phyloP scores from a whole-genome alignment of 2,329 filamentous ascomycete species.

The Xylariaceae sp. region DNA sequence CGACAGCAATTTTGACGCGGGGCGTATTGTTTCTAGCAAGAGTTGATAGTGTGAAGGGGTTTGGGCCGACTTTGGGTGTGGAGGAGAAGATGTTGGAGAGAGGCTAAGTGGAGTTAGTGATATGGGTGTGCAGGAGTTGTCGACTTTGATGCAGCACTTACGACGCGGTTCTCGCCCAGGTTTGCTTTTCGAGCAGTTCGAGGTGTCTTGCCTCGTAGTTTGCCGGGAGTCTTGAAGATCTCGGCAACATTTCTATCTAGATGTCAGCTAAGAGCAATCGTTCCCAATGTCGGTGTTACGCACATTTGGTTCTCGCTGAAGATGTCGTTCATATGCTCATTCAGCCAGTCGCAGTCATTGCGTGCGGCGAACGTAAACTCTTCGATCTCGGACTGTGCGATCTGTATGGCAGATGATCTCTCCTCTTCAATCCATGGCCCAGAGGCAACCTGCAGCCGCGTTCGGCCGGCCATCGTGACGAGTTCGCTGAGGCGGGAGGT shows the following conservation, averaged over 20 bases:
- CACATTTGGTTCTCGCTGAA: slow-evolving; percentile 86
- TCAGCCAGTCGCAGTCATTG: slow-evolving; percentile 96
- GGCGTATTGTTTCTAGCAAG: slow-evolving; percentile 50
- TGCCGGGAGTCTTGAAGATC: slow-evolving; percentile 91
- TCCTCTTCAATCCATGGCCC: slow-evolving; percentile 82
- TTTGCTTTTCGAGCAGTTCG: slow-evolving; percentile 63
- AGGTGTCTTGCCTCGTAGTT: slow-evolving; percentile 76
- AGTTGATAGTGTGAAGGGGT: slow-evolving; percentile 48
- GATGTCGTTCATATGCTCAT: slow-evolving; percentile 96
- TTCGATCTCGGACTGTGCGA: slow-evolving; percentile 78
- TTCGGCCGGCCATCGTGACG: slow-evolving; percentile 31
- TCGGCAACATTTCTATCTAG: slow-evolving; percentile 75
- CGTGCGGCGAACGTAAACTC: slow-evolving; percentile 89
- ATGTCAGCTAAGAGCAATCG: slow-evolving; percentile 25
- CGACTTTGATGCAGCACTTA: slow-evolving; percentile 39
- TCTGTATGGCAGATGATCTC: slow-evolving; percentile 69
- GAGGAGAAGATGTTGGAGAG: slow-evolving; percentile 57
- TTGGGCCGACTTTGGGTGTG: slow-evolving; percentile 51
- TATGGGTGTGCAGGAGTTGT: slow-evolving; percentile 2
- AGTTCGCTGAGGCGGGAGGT: background rate
- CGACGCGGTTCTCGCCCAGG: slow-evolving; percentile 56
- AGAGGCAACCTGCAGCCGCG: slow-evolving; percentile 71
- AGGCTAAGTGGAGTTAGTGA: slow-evolving; percentile 41
- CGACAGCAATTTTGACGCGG: slow-evolving; percentile 57
- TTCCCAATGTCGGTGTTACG: slow-evolving; percentile 32